Evolutionary conservation across 2,329 filamentous ascomycete species (phyloP).

Genomic region (Colletotrichum sp.): DNA sequence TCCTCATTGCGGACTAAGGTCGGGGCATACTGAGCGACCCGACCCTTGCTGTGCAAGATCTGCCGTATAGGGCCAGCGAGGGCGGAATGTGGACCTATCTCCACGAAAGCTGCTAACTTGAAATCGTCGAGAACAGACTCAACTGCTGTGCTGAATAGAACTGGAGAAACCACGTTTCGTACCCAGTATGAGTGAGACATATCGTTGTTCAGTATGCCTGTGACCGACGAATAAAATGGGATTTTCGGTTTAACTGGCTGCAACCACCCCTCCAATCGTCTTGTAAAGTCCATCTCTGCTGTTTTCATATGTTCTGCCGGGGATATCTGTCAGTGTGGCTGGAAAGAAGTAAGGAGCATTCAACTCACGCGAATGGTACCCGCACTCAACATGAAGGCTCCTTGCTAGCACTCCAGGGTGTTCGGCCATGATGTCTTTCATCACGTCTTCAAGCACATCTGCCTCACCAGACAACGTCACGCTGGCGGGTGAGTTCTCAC

Average conservation of each 20-base stretch:
- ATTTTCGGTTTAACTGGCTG: neutral
- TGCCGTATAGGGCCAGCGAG: slow-evolving; percentile 55
- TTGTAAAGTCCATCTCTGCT: neutral
- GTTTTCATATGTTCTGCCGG: slow-evolving; percentile 12
- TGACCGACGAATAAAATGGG: slow-evolving; percentile 18
- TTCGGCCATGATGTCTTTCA: neutral
- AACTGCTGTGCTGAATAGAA: slow-evolving; percentile 46
- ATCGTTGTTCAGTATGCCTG: slow-evolving; percentile 13
- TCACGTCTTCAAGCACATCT: slow-evolving; percentile 29
- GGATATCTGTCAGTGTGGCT: neutral
- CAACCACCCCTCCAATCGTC: neutral
- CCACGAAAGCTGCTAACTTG: slow-evolving; percentile 39
- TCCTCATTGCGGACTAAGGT: slow-evolving; percentile 1
- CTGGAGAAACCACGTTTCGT: slow-evolving; percentile 42
- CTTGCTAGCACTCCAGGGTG: slow-evolving; percentile 48
- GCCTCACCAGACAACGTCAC: slow-evolving; percentile 48
- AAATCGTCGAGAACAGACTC: neutral
- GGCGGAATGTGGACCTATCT: slow-evolving; percentile 55
- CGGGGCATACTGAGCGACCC: neutral
- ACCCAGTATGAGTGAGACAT: slow-evolving; percentile 47
- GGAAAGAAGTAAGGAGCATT: too few species aligned
- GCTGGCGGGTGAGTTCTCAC: slow-evolving; percentile 57
- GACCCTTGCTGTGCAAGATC: slow-evolving; percentile 42
- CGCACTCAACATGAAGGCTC: slow-evolving; percentile 52
- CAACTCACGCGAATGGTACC: slow-evolving; percentile 52